phyloP scores from a whole-genome alignment of 306 rosid genomes.

The Malus domestica region DNA sequence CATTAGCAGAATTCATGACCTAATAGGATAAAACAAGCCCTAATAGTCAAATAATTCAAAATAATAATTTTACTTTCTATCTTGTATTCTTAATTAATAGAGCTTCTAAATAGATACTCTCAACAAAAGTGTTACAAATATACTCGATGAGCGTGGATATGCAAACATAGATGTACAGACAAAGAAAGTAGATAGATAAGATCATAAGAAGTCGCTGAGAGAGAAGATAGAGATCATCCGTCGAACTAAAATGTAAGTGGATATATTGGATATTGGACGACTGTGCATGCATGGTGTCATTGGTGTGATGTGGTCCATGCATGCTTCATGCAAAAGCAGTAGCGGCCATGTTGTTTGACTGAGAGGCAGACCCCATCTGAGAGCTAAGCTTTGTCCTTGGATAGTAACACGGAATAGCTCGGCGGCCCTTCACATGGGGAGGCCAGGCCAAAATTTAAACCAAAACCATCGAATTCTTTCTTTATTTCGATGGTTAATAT shows the following conservation, averaged over 20 bases:
- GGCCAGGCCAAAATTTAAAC: slow-evolving; percentile 16
- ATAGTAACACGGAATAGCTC: background rate
- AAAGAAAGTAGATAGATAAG: background rate
- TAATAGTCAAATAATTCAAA: too few relatives aligned
- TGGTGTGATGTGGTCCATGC: background rate
- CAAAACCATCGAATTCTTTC: slow-evolving; percentile 31
- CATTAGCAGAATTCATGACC: too few relatives aligned
- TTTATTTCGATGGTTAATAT: background rate
- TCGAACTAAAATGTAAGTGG: background rate
- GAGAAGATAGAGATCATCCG: background rate
- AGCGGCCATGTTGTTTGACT: slow-evolving; percentile 29
- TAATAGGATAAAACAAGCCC: too few relatives aligned
- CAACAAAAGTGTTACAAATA: too few relatives aligned
- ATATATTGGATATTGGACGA: background rate
- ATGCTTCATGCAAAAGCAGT: slow-evolving; percentile 6
- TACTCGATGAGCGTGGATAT: too few relatives aligned
- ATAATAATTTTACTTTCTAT: too few relatives aligned
- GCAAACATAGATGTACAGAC: background rate
- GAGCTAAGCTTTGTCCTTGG: slow-evolving; percentile 14
- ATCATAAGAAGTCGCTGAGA: background rate
- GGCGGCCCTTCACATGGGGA: slow-evolving; percentile 39
- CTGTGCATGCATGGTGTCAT: background rate
- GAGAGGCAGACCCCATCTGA: slow-evolving; percentile 27
- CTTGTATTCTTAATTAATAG: too few relatives aligned
- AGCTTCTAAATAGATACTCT: too few relatives aligned